Evolutionary conservation across 2,329 filamentous ascomycete genomes (phyloP).

Genomic region (Pseudocercospora fuligena): DNA sequence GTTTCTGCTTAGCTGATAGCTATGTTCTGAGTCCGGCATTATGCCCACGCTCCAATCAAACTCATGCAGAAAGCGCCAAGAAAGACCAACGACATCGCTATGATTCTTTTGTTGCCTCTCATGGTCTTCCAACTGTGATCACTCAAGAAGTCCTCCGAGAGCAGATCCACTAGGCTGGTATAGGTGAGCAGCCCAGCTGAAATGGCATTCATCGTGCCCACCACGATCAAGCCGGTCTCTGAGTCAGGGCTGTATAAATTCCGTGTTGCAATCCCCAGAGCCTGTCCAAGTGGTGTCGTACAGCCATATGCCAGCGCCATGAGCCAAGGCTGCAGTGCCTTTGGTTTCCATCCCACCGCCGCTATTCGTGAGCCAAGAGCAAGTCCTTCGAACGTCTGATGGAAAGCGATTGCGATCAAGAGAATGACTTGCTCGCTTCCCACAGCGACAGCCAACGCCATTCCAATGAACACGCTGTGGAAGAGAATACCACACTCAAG

Average conservation of each 20-base stretch:
- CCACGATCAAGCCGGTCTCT: conserved; percentile 48
- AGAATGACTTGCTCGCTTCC: conserved; percentile 66
- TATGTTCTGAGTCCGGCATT: background rate
- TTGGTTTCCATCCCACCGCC: conserved; percentile 53
- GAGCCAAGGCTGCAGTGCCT: conserved; percentile 72
- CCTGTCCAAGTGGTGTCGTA: conserved; percentile 52
- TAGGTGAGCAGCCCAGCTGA: conserved; percentile 52
- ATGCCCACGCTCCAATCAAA: conserved; percentile 67
- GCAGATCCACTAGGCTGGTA: conserved; percentile 51
- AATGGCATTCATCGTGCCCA: conserved; percentile 54
- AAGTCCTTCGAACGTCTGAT: conserved; percentile 69
- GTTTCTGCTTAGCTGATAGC: background rate
- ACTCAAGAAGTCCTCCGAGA: conserved; percentile 58
- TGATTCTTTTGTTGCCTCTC: conserved; percentile 59
- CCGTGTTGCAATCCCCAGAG: conserved; percentile 49
- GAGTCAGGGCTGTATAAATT: conserved; percentile 50
- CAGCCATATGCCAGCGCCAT: conserved; percentile 66
- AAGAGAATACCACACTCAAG: conserved; percentile 76
- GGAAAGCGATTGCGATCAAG: conserved; percentile 69
- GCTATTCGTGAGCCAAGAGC: conserved; percentile 71
- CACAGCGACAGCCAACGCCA: conserved; percentile 69
- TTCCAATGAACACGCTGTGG: conserved; percentile 72
- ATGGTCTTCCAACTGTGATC: conserved; percentile 65
- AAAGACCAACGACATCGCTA: conserved; percentile 64
- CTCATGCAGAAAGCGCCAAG: conserved; percentile 65